Evolutionary conservation across 768 basidiomycete genomes (phyloP).

Genomic region (Ramaria rubella): DNA sequence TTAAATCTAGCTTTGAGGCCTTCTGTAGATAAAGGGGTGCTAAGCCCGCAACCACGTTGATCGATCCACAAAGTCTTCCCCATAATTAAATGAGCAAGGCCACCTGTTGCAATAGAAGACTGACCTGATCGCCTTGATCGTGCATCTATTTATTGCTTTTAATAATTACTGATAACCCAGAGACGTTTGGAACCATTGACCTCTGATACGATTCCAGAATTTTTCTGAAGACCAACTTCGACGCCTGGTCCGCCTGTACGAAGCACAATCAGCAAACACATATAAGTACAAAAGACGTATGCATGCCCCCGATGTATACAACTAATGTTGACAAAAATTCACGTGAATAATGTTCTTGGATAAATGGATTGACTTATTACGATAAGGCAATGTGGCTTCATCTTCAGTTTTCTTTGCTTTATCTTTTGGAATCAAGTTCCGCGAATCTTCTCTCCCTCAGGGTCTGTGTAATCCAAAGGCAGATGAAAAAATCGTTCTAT

Average conservation of each 20-base stretch:
- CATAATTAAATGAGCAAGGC: neutral
- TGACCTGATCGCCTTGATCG: slow-evolving; percentile 46
- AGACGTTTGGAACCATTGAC: slow-evolving; percentile 11
- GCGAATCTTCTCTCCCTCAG: slow-evolving; percentile 37
- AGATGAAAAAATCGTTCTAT: slow-evolving; percentile 44
- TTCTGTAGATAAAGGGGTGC: slow-evolving; percentile 40
- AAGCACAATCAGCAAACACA: neutral
- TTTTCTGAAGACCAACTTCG: slow-evolving; percentile 32
- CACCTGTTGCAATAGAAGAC: neutral
- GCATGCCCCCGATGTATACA: slow-evolving; percentile 36
- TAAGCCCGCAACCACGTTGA: slow-evolving; percentile 45
- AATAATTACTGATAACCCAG: neutral
- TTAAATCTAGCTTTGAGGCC: slow-evolving; percentile 33
- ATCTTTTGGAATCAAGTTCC: slow-evolving; percentile 37
- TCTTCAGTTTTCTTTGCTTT: slow-evolving; percentile 39
- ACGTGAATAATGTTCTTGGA: too few relatives aligned
- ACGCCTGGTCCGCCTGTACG: slow-evolving; percentile 48
- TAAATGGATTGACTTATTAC: too few relatives aligned
- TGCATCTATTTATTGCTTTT: slow-evolving; percentile 31
- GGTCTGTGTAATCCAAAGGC: slow-evolving; percentile 40
- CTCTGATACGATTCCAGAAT: slow-evolving; percentile 31
- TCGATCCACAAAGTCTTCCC: slow-evolving; percentile 51
- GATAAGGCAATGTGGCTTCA: slow-evolving; percentile 36
- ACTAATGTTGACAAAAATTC: too few relatives aligned
- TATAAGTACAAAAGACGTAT: too few relatives aligned